A percentile compares a stretch with the other conserved stretches of the same genome.
These are phyloP conservation scores for Fagopyrum homotropicum DNA, from an alignment of 148 eudicot genomes.

Conservation along the genomic window DNA sequence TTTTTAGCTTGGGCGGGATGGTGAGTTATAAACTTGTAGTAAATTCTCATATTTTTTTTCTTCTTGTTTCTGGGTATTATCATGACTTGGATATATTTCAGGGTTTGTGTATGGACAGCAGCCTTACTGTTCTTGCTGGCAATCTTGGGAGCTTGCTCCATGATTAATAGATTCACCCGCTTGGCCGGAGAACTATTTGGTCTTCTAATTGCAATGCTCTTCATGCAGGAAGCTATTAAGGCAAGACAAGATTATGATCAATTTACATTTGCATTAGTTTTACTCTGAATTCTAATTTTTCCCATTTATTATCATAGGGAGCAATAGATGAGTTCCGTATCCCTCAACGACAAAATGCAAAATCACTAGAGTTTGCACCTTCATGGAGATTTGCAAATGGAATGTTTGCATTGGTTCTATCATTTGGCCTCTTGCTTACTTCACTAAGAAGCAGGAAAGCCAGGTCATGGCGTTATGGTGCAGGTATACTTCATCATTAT, in stretches of 20 bases:
- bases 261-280: neutral
- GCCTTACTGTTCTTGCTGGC: conserved; percentile 39
- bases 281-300: too few relatives aligned
- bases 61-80: neutral
- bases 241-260: conserved; percentile 21
- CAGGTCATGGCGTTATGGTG: conserved; percentile 83
- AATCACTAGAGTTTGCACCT: conserved; percentile 34
- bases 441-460: conserved; percentile 56
- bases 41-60: neutral
- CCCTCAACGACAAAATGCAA: conserved; percentile 46
- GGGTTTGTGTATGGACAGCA: conserved; percentile 61
- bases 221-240: conserved; percentile 54
- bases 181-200: conserved; percentile 53
- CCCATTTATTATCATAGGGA: conserved; percentile 35
- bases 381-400: conserved; percentile 94
- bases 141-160: conserved; percentile 38
- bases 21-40: conserved; percentile 25
- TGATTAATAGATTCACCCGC: conserved; percentile 45
- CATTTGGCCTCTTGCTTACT: too few relatives aligned
- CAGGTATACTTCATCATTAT: conserved; percentile 32
- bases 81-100: conserved; percentile 13
- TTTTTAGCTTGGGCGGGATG: conserved; percentile 89
- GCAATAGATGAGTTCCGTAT: conserved; percentile 65
- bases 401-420: conserved; percentile 71
- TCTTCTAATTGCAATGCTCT: conserved; percentile 44